phyloP scores from a whole-genome alignment of 768 basidiomycete genomes.

The Russula griseocarnosa region DNA sequence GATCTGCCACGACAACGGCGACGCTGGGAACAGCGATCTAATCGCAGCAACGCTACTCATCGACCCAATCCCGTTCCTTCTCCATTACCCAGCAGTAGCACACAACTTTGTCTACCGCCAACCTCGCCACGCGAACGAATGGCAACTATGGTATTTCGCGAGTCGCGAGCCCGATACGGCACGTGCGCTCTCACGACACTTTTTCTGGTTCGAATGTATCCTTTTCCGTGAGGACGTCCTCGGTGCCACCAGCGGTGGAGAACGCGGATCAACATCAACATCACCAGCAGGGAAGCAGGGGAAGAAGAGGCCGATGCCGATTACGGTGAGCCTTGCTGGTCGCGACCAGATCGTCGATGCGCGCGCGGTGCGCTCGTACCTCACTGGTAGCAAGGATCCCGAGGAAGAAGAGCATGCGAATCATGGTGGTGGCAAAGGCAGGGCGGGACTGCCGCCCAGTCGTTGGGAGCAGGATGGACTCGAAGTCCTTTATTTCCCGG shows the following conservation, averaged over 20 bases:
- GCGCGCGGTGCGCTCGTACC: constrained; percentile 38
- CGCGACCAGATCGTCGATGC: constrained; percentile 45
- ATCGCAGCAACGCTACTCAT: constrained; percentile 49
- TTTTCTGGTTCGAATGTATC: constrained; percentile 63
- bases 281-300: constrained; percentile 3
- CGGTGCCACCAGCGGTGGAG: constrained; percentile 10
- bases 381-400: constrained; percentile 35
- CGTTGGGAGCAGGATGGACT: constrained; percentile 35
- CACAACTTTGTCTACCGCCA: constrained; percentile 62
- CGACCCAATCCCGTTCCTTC: constrained; percentile 62
- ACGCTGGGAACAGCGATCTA: constrained; percentile 28
- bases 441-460: background rate
- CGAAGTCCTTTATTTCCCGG: constrained; percentile 40
- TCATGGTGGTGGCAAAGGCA: background rate
- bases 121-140: constrained; percentile 51
- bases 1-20: background rate
- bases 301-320: constrained; percentile 12
- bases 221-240: constrained; percentile 56
- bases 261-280: background rate
- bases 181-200: constrained; percentile 52
- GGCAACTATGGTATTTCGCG: constrained; percentile 67
- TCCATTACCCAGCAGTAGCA: constrained; percentile 59
- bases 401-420: constrained; percentile 20
- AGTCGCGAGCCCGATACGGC: constrained; percentile 61
- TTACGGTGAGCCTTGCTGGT: constrained; percentile 40